Percentiles rank a stretch among this genome's conserved stretches.
These are phyloP conservation scores for Galerina sulciceps DNA, from an alignment of 768 basidiomycete species.

Conservation along the genomic window DNA sequence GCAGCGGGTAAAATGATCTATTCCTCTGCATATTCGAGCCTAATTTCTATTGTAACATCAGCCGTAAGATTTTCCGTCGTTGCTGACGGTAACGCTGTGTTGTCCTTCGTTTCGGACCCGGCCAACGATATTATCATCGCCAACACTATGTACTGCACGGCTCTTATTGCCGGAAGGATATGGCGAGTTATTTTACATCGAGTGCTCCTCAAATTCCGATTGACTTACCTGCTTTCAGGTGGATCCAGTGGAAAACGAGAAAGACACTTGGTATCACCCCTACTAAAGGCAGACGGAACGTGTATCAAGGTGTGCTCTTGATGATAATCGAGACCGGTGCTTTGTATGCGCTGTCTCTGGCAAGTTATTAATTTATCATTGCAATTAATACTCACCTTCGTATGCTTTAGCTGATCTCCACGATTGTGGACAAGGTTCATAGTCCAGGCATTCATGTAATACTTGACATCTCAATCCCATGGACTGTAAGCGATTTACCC, in stretches of 20 bases:
- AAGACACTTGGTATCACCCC: neutral
- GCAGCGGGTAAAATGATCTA: neutral
- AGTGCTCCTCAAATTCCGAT: no score
- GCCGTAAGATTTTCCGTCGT: constrained; percentile 1
- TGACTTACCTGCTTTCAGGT: neutral
- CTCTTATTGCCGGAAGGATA: neutral
- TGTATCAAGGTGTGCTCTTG: neutral
- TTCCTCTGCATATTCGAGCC: neutral
- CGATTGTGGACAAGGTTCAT: neutral
- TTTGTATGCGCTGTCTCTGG: neutral
- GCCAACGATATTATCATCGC: neutral
- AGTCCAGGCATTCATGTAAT: neutral
- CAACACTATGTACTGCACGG: neutral
- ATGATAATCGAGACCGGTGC: neutral
- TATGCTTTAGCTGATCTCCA: neutral
- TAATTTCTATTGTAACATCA: neutral
- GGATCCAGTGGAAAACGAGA: neutral
- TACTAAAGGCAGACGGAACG: neutral
- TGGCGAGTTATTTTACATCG: neutral
- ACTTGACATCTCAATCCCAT: neutral
- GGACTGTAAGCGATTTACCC: neutral
- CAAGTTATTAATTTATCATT: neutral
- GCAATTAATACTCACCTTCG: neutral
- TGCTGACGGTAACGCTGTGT: neutral
- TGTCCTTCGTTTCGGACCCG: neutral